Conservation (phyloP, 208 protist genomes). For the Trichomonas tenax region DNA sequence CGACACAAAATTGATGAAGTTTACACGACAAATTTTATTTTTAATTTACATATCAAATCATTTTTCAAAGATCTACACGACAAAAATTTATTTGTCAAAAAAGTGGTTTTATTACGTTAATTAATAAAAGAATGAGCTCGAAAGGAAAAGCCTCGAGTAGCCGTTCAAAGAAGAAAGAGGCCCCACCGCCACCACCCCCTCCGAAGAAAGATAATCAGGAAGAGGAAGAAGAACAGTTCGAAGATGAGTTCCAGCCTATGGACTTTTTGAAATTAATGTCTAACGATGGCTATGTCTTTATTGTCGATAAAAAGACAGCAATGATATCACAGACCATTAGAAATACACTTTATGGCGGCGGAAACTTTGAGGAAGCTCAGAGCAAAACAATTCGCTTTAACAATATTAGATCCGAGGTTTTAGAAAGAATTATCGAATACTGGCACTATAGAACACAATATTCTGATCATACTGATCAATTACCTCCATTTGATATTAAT, state of each 20-base stretch:
- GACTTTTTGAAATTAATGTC: background rate
- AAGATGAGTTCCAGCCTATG: background rate
- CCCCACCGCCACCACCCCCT: background rate
- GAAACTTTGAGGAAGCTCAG: background rate
- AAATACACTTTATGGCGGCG: slow-evolving; percentile 2
- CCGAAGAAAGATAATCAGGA: background rate
- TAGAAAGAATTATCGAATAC: slow-evolving; percentile 17
- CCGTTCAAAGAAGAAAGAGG: background rate
- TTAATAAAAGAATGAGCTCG: background rate
- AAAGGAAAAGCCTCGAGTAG: background rate
- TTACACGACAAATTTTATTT: too few species aligned
- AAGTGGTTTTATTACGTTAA: background rate
- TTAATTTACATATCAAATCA: too few species aligned
- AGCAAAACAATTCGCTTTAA: background rate
- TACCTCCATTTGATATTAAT: background rate
- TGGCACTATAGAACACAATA: slow-evolving; percentile 6
- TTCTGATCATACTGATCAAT: background rate
- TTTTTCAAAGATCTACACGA: too few species aligned
- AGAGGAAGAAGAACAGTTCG: slow-evolving; percentile 13
- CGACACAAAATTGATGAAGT: too few species aligned
- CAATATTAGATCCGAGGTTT: background rate
- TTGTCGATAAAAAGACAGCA: background rate
- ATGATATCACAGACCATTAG: background rate
- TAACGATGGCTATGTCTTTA: background rate
- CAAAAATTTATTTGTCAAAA: too few species aligned